These are phyloP conservation scores for Naganishia antarctica DNA, from an alignment of 768 basidiomycete species.

Conservation along the genomic window DNA sequence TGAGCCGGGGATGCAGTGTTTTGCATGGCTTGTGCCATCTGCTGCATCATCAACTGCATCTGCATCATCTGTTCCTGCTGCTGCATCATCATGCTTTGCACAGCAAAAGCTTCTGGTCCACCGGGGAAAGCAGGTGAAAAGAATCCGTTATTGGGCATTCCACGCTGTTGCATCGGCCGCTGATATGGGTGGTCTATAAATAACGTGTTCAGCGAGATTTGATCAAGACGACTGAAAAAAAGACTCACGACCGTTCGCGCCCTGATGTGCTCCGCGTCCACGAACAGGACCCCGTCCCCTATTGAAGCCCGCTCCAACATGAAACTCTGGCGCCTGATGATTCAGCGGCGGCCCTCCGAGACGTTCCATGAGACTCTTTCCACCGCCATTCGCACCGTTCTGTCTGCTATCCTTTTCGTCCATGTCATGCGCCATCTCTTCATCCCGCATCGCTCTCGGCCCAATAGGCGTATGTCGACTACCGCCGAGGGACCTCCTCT, in stretches of 20 bases:
- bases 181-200: neutral
- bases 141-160: slow-evolving; percentile 37
- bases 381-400: slow-evolving; percentile 25
- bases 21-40: slow-evolving; percentile 46
- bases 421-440: slow-evolving; percentile 62
- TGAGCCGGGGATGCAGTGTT: slow-evolving; percentile 35
- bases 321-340: slow-evolving; percentile 18
- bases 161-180: slow-evolving; percentile 36
- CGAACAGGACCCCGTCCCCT: neutral
- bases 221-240: too few relatives aligned
- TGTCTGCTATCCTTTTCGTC: slow-evolving; percentile 22
- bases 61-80: slow-evolving; percentile 92
- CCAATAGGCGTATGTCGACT: slow-evolving; percentile 58
- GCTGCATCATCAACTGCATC: slow-evolving; percentile 73
- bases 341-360: slow-evolving; percentile 27
- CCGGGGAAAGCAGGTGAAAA: slow-evolving; percentile 16
- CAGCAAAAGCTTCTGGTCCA: slow-evolving; percentile 63
- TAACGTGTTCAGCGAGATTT: too few relatives aligned
- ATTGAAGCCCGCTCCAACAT: slow-evolving; percentile 19
- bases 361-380: slow-evolving; percentile 21
- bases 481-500: neutral
- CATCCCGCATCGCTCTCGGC: slow-evolving; percentile 69
- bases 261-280: neutral
- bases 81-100: slow-evolving; percentile 87
- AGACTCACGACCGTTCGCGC: slow-evolving; percentile 12